phyloP scores from a whole-genome alignment of 768 basidiomycete species.

The Auricularia auricula-judae region DNA sequence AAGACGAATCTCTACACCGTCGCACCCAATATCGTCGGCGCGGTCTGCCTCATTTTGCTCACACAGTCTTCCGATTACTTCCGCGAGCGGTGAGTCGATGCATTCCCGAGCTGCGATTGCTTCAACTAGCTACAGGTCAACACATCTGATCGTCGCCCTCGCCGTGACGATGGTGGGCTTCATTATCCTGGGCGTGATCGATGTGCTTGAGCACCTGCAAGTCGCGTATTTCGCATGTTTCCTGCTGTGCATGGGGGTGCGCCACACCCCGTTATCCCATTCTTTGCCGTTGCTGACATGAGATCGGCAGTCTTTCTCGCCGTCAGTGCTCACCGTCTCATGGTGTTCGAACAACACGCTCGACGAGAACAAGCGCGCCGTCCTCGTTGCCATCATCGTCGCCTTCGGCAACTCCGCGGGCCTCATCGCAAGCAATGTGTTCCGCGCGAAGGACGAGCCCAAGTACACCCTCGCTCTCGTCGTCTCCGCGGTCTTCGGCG shows the following conservation, averaged over 20 bases:
- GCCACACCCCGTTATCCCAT: constrained; percentile 7
- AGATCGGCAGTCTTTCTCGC: neutral
- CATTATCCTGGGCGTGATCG: constrained; percentile 30
- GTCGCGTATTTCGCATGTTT: constrained; percentile 47
- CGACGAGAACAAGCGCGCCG: constrained; percentile 35
- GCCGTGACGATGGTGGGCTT: constrained; percentile 8
- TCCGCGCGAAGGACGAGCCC: constrained; percentile 38
- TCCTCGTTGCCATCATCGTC: constrained; percentile 43
- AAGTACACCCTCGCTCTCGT: constrained; percentile 37
- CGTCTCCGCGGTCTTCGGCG: constrained; percentile 38
- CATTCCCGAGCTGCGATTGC: constrained; percentile 19
- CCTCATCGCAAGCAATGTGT: constrained; percentile 41
- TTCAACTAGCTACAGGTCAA: neutral
- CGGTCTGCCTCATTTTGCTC: constrained; percentile 32
- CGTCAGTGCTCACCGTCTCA: neutral
- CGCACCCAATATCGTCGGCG: constrained; percentile 40
- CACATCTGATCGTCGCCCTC: constrained; percentile 8
- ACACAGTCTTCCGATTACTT: constrained; percentile 44
- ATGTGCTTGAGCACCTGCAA: constrained; percentile 27
- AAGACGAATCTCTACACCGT: constrained; percentile 44
- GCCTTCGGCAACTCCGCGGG: constrained; percentile 33
- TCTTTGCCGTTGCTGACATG: constrained; percentile 4
- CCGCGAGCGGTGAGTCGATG: constrained; percentile 30
- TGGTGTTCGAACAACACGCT: constrained; percentile 42
- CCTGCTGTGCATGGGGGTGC: constrained; percentile 37